A percentile compares a stretch with the other conserved stretches of the same genome.
Evolutionary conservation across 495 filamentous ascomycete species (phyloP).

Genomic region (Penicillium parvum): DNA sequence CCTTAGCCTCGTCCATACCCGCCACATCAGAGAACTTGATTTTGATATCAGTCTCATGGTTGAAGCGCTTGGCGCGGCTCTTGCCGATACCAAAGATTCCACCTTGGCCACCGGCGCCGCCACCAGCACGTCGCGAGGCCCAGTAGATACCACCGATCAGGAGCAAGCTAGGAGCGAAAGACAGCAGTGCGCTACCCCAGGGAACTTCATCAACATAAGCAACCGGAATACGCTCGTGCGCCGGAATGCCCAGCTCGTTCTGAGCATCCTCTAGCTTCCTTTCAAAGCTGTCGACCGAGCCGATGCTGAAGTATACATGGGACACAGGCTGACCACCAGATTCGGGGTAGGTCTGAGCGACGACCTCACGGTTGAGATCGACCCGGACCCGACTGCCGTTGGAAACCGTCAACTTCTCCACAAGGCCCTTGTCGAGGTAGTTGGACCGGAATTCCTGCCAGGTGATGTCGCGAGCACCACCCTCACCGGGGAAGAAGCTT

Average conservation of each 20-base stretch:
- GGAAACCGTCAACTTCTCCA: conserved; percentile 84
- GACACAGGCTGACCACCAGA: conserved; percentile 67
- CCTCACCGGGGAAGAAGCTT: conserved; percentile 60
- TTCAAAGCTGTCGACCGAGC: conserved; percentile 91
- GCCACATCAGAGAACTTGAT: conserved; percentile 96
- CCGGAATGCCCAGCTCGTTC: conserved; percentile 76
- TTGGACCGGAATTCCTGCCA: conserved; percentile 94
- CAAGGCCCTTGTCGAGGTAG: conserved; percentile 92
- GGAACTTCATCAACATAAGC: conserved; percentile 75
- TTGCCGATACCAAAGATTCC: conserved; percentile 94
- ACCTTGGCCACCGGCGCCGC: conserved; percentile 60
- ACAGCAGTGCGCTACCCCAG: conserved; percentile 57
- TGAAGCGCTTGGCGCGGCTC: conserved; percentile 93
- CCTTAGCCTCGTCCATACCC: conserved; percentile 97
- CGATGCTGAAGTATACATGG: conserved; percentile 92
- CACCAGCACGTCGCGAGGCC: conserved; percentile 60
- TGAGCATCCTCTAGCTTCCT: conserved; percentile 82
- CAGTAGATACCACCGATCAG: conserved; percentile 75
- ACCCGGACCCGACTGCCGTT: conserved; percentile 72
- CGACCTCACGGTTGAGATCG: conserved; percentile 77
- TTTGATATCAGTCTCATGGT: conserved; percentile 92
- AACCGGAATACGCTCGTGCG: conserved; percentile 81
- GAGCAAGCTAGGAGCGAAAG: conserved; percentile 83
- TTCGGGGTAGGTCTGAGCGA: conserved; percentile 73
- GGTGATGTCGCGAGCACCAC: conserved; percentile 70